A percentile compares a stretch with the other conserved stretches of the same genome.
Evolutionary conservation across 164 flowering plant genomes (phyloP).

Genomic region (Taxillus chinensis): DNA sequence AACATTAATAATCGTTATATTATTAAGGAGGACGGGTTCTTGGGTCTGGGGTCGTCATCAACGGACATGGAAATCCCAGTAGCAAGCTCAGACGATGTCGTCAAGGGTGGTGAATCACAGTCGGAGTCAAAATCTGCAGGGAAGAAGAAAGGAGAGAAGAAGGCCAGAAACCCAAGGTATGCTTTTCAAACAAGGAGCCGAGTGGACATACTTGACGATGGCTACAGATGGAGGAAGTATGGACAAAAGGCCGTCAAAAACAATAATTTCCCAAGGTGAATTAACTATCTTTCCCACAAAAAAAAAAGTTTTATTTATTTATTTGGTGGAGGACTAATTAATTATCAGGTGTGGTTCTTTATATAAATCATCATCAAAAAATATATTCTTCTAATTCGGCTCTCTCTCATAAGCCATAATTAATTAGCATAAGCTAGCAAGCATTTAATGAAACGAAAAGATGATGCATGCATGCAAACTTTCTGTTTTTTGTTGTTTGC

Average conservation of each 20-base stretch:
- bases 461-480: too few relatives aligned
- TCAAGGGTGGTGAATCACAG: not conserved
- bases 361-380: too few relatives aligned
- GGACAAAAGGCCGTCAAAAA: conserved; percentile 20
- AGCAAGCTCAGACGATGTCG: not conserved
- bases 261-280: conserved; percentile 16
- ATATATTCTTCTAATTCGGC: too few relatives aligned
- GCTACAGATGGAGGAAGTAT: conserved; percentile 22
- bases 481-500: too few relatives aligned
- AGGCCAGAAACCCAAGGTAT: conserved; percentile 12
- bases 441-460: too few relatives aligned
- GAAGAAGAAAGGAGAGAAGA: conserved; percentile 4
- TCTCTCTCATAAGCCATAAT: too few relatives aligned
- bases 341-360: too few relatives aligned
- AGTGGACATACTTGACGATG: conserved; percentile 22
- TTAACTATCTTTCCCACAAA: not conserved
- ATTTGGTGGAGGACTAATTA: too few relatives aligned
- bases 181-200: conserved; percentile 24
- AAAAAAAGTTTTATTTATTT: not conserved
- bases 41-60: conserved; percentile 2
- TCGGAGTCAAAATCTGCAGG: not conserved
- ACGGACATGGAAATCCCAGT: not conserved
- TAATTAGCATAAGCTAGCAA: too few relatives aligned
- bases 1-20: not conserved
- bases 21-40: conserved; percentile 5